Evolutionary conservation across 257 asterid genomes (phyloP).

Genomic region (Galeopsis tetrahit): DNA sequence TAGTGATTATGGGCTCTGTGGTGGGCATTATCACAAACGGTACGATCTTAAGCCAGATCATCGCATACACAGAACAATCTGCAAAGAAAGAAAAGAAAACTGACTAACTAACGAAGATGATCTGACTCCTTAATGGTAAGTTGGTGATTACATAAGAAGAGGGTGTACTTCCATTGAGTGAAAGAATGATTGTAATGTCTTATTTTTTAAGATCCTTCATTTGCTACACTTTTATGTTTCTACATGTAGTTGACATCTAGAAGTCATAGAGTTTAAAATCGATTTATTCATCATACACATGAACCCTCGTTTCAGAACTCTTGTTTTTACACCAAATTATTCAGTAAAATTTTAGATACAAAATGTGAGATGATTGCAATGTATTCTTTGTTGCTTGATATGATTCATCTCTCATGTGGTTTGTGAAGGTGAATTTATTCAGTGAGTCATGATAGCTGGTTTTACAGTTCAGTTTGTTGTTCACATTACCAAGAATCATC

Average conservation of each 20-base stretch:
- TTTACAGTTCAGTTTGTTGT: conserved; percentile 70
- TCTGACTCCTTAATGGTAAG: not conserved
- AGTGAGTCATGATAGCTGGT: too few relatives aligned
- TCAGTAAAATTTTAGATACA: not conserved
- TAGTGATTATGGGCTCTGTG: conserved; percentile 84
- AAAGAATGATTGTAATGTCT: conserved; percentile 7
- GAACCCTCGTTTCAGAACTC: too few relatives aligned
- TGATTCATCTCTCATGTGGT: too few relatives aligned
- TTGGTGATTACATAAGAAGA: conserved; percentile 1
- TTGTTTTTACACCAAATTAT: too few relatives aligned
- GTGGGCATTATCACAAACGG: conserved; percentile 84
- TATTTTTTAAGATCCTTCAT: not conserved
- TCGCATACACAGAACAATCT: conserved; percentile 60
- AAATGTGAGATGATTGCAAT: not conserved
- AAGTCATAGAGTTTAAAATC: not conserved
- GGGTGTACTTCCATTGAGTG: not conserved
- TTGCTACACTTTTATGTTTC: conserved; percentile 9
- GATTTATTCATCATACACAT: not conserved
- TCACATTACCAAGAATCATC: conserved; percentile 97
- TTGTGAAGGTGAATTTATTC: too few relatives aligned
- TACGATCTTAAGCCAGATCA: conserved; percentile 82
- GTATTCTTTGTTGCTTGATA: not conserved
- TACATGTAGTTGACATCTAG: not conserved
- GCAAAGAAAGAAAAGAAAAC: conserved; percentile 79
- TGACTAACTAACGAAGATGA: conserved; percentile 57